These are phyloP conservation scores for Sporothrix curviconia DNA, from an alignment of 2,329 filamentous ascomycete genomes.

Conservation along the genomic window DNA sequence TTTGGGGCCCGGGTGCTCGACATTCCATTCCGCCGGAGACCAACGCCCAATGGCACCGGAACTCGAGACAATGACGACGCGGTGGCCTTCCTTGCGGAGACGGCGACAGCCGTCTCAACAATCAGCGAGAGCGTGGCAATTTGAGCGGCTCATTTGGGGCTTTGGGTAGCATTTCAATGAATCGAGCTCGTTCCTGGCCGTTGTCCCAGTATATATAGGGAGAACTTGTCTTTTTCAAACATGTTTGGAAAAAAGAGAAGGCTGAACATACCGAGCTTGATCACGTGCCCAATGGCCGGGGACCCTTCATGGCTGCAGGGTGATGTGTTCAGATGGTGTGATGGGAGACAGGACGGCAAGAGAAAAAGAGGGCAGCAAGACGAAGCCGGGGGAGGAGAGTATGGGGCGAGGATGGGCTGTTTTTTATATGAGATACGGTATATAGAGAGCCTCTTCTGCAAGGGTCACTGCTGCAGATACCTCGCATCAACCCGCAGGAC, in stretches of 20 bases:
- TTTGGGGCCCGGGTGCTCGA: conserved; percentile 75
- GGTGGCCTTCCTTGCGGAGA: conserved; percentile 82
- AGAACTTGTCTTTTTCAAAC: too few species aligned
- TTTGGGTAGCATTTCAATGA: conserved; percentile 90
- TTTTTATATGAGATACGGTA: neutral
- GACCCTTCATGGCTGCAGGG: conserved; percentile 54
- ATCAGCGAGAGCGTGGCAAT: conserved; percentile 88
- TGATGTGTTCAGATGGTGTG: conserved; percentile 4
- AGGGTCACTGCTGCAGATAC: too few species aligned
- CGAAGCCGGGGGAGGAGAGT: neutral
- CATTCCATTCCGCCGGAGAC: conserved; percentile 82
- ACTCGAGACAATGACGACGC: conserved; percentile 91
- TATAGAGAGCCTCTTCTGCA: too few species aligned
- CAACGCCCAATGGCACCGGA: conserved; percentile 95
- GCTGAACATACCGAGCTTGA: conserved; percentile 69
- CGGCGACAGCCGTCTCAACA: conserved; percentile 87
- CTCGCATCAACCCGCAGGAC: too few species aligned
- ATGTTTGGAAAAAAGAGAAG: too few species aligned
- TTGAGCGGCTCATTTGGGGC: conserved; percentile 85
- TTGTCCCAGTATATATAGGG: neutral
- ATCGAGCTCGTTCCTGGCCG: conserved; percentile 90
- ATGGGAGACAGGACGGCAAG: neutral
- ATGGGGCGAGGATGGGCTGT: neutral
- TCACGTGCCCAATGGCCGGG: conserved; percentile 65
- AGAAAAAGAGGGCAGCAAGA: neutral